Evolutionary conservation across 306 rosid genomes (phyloP).

Genomic region (Urtica urens): DNA sequence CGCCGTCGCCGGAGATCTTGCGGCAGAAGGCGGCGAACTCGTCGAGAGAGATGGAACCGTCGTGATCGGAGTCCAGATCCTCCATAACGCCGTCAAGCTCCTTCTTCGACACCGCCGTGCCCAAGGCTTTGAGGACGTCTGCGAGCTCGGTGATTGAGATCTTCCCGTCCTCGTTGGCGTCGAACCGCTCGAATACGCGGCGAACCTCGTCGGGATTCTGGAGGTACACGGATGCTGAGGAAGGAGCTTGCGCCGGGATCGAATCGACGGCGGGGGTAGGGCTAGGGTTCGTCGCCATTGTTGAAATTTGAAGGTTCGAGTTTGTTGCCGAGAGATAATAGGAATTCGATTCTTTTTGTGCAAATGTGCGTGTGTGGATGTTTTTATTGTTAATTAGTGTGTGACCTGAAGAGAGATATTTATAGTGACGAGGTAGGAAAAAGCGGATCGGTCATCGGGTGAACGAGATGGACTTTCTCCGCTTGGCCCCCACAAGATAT

Average conservation of each 20-base stretch:
- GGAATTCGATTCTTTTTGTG: not conserved
- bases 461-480: no score
- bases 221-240: conserved; percentile 19
- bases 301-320: not conserved
- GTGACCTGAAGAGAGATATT: no score
- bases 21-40: conserved; percentile 74
- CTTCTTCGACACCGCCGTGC: conserved; percentile 25
- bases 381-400: no score
- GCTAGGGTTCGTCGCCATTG: conserved; percentile 32
- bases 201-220: conserved; percentile 37
- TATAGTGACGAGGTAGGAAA: no score
- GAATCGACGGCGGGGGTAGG: not conserved
- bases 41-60: conserved; percentile 54
- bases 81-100: conserved; percentile 60
- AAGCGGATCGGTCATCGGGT: no score
- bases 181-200: conserved; percentile 66
- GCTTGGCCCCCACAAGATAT: no score
- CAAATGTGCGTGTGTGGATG: no score
- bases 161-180: conserved; percentile 80
- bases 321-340: not conserved
- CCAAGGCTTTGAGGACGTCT: conserved; percentile 45
- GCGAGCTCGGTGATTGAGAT: conserved; percentile 67
- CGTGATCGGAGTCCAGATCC: conserved; percentile 68
- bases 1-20: conserved; percentile 32
- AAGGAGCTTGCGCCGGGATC: not conserved